Percentiles rank a stretch among this genome's conserved stretches.
These are phyloP conservation scores for Roridomyces roridus DNA, from an alignment of 768 basidiomycete species.

Conservation along the genomic window DNA sequence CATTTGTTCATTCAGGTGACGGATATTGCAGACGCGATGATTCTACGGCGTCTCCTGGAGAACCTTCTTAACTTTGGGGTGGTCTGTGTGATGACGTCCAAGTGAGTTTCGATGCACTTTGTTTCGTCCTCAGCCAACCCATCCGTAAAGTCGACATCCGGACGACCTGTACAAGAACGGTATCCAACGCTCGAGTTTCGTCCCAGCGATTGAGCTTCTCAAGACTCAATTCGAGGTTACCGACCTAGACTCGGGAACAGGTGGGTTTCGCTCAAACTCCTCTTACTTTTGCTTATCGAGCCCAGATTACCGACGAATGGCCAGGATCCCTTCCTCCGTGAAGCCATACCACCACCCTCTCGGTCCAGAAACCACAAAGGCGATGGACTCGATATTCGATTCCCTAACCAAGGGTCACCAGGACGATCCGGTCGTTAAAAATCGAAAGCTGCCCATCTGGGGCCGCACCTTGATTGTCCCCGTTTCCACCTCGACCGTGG, in stretches of 20 bases:
- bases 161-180: slow-evolving; percentile 99
- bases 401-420: slow-evolving; percentile 57
- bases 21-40: slow-evolving; percentile 99
- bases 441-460: slow-evolving; percentile 84
- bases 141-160: slow-evolving; percentile 81
- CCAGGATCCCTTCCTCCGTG: slow-evolving; percentile 90
- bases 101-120: slow-evolving; percentile 60
- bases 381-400: slow-evolving; percentile 59
- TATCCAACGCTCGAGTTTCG: slow-evolving; percentile 92
- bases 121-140: neutral
- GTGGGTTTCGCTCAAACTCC: slow-evolving; percentile 44
- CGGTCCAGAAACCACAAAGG: slow-evolving; percentile 74
- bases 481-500: slow-evolving; percentile 79
- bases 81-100: slow-evolving; percentile 95
- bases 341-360: slow-evolving; percentile 80
- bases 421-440: slow-evolving; percentile 54
- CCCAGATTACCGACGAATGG: slow-evolving; percentile 92
- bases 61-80: slow-evolving; percentile 87
- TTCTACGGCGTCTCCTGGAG: slow-evolving; percentile 88
- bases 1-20: slow-evolving; percentile 65
- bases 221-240: slow-evolving; percentile 87
- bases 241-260: slow-evolving; percentile 95
- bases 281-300: slow-evolving; percentile 2
- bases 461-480: slow-evolving; percentile 84
- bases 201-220: slow-evolving; percentile 93